Evolutionary conservation across 1,284 basidiomycete genomes (phyloP).

Genomic region (Cutaneotrichosporon dermatis): DNA sequence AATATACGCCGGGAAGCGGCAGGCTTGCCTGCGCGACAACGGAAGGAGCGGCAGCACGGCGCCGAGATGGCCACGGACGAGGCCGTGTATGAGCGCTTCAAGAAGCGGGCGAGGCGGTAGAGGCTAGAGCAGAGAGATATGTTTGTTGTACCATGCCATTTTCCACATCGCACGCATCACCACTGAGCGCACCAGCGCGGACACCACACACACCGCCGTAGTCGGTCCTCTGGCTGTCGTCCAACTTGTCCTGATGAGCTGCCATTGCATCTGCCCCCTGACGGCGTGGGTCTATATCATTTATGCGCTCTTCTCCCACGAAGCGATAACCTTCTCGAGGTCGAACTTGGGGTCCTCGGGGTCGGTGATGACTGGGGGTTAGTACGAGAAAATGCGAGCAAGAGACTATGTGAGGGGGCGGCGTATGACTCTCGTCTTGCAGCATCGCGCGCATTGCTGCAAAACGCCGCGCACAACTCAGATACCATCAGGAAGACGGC

Average conservation of each 20-base stretch:
- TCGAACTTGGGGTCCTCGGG: slow-evolving; percentile 95
- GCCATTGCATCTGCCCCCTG: slow-evolving; percentile 16
- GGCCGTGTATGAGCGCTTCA: slow-evolving; percentile 59
- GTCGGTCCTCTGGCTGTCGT: too few relatives aligned
- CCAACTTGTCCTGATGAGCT: slow-evolving; percentile 1
- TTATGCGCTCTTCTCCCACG: slow-evolving; percentile 42
- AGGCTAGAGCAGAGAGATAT: not conserved
- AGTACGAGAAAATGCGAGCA: too few relatives aligned
- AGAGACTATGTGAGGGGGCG: too few relatives aligned
- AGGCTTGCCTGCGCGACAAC: slow-evolving; percentile 56
- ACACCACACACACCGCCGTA: too few relatives aligned
- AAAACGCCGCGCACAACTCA: too few relatives aligned
- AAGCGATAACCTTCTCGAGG: slow-evolving; percentile 78
- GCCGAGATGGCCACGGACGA: slow-evolving; percentile 84
- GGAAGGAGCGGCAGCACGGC: slow-evolving; percentile 48
- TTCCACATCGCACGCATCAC: too few relatives aligned
- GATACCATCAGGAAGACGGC: too few relatives aligned
- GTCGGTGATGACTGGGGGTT: slow-evolving; percentile 70
- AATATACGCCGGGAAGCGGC: slow-evolving; percentile 78
- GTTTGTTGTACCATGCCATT: too few relatives aligned
- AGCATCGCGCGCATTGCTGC: too few relatives aligned
- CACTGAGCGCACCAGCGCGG: too few relatives aligned
- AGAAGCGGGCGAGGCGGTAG: slow-evolving; percentile 30
- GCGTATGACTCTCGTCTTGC: too few relatives aligned
- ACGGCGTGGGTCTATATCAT: slow-evolving; percentile 11